Evolutionary conservation across 805 yeast genomes (phyloP).

Genomic region (Kazachstania taianensis): DNA sequence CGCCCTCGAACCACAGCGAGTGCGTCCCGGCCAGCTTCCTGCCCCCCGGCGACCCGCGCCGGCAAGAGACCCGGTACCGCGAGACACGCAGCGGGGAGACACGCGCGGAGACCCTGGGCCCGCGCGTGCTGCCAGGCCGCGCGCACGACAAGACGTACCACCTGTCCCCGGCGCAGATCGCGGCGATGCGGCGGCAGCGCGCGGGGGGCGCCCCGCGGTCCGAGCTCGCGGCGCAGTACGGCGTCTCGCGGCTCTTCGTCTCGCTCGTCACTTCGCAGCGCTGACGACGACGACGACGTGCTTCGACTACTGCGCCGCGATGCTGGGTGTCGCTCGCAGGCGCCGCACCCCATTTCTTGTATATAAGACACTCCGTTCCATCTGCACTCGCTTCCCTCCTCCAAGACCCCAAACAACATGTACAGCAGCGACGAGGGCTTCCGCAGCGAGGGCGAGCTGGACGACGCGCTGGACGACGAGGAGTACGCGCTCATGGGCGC

Average conservation of each 20-base stretch:
- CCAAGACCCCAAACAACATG: background rate
- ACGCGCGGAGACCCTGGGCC: constrained; percentile 30
- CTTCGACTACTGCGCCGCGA: background rate
- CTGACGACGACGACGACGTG: constrained; percentile 28
- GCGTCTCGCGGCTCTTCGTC: constrained; percentile 42
- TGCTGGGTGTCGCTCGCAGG: background rate
- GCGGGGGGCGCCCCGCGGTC: constrained; percentile 47
- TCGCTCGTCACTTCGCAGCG: constrained; percentile 43
- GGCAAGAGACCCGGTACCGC: constrained; percentile 7
- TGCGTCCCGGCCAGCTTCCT: constrained; percentile 61
- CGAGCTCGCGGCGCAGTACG: constrained; percentile 49
- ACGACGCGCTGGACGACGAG: constrained; percentile 29
- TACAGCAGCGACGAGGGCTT: constrained; percentile 27
- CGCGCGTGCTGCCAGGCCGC: constrained; percentile 28
- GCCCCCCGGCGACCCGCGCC: constrained; percentile 52
- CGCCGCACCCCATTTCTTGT: background rate
- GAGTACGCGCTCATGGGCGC: constrained; percentile 34
- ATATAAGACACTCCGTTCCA: background rate
- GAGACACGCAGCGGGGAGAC: too few relatives aligned
- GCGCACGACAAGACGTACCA: constrained; percentile 35
- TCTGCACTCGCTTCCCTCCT: background rate
- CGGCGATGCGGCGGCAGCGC: constrained; percentile 49
- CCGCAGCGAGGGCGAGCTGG: constrained; percentile 32
- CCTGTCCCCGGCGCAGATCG: constrained; percentile 46
- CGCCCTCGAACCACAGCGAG: constrained; percentile 39